These are phyloP conservation scores for Paramecium tetraurelia DNA, from an alignment of 73 alveolate genomes.

Conservation along the genomic window DNA sequence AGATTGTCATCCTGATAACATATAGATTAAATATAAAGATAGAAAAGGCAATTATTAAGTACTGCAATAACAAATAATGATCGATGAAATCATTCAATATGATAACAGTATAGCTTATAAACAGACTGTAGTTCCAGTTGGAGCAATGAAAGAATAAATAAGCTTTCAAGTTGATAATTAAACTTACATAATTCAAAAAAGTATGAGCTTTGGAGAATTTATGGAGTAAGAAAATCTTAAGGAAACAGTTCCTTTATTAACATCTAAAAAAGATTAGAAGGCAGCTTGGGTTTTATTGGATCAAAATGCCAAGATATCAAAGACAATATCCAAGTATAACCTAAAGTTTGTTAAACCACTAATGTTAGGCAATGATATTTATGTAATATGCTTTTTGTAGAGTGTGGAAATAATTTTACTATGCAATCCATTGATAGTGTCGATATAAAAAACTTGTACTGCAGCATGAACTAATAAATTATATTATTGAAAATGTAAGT, in stretches of 20 bases:
- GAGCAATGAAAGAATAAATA: slow-evolving; percentile 25
- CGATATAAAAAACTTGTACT: background rate
- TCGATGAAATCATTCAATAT: background rate
- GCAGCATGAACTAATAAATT: background rate
- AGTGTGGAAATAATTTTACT: slow-evolving; percentile 12
- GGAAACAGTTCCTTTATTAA: background rate
- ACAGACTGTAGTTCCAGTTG: slow-evolving; percentile 21
- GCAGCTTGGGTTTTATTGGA: slow-evolving; percentile 3
- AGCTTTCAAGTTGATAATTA: background rate
- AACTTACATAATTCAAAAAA: background rate
- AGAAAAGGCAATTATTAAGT: slow-evolving; percentile 13
- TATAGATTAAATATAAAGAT: slow-evolving; percentile 11
- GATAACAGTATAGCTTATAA: background rate
- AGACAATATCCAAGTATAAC: background rate
- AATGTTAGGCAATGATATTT: background rate
- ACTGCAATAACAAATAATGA: background rate
- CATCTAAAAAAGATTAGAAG: background rate
- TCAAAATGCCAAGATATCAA: background rate
- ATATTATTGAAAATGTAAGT: background rate
- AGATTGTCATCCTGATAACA: background rate
- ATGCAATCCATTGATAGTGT: background rate
- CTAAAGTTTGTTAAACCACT: background rate
- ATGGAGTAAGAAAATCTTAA: slow-evolving; percentile 1
- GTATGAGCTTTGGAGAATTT: background rate
- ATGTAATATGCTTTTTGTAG: background rate